Base-by-base conservation (phyloP, 2,329 filamentous ascomycete species). In the Cordyceps cateniannulata region DNA sequence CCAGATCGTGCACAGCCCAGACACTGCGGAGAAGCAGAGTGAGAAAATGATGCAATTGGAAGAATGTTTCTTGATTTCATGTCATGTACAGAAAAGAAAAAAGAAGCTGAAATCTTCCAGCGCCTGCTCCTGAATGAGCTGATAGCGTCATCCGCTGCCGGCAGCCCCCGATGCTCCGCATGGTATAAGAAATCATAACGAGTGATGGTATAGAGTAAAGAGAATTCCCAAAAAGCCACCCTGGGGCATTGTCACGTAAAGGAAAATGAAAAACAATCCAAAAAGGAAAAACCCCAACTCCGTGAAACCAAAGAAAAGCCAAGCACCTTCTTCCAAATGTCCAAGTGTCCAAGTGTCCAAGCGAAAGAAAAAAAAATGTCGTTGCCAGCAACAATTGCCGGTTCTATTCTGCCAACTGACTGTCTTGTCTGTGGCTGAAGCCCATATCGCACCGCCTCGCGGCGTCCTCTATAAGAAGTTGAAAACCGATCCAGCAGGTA, bases 361-460 rank as follows among this genome's bases (percentile, higher is more conserved):
- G n/a, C n/a, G n/a, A n/a, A n/a, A n/a, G n/a, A 60, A 45, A 51
- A 40, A 16, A 25, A 20, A 45, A 45, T 9, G 50, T 45, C 25
- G 38, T 56, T 32, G 45, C 52, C 38, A 56, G 51, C 38, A 49
- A 49, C 24, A 60, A 8, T 20, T 50, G 47, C 32, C 35, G 52
- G 35, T 51, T 50, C 53, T 63, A 51, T 50, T 54, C 59, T 45
- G 22, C 24, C 52, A 35, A 61, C n/a, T 50, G 45, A 57, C 64
- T n/a, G 12, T 35, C 63, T 53, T 52, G 35, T 51, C 47, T 40
- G 55, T 58, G 55, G 45, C 56, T 29, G 18, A 42, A 27, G 49
- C 61, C 65, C 63, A 64, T 49, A 49, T n/a, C n/a, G n/a, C 49
- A 60, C 58, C 59, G 75, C 76, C 75, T 78, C 68, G 75, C 74